Evolutionary conservation across 768 basidiomycete genomes (phyloP).

Genomic region (Gyrodon lividus): DNA sequence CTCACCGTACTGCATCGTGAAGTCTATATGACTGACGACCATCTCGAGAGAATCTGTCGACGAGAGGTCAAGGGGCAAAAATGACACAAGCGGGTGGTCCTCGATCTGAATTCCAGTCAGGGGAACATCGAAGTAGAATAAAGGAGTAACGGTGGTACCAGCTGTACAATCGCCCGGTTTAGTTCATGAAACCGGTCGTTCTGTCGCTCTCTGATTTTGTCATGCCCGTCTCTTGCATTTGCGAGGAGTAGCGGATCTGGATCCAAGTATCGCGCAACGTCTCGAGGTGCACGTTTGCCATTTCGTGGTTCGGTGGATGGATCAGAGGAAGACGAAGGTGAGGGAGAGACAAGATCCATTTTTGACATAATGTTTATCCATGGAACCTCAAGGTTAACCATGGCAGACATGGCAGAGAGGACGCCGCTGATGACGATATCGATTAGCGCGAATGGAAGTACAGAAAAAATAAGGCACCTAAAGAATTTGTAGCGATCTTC

Average conservation of each 20-base stretch:
- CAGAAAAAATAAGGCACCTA: conserved; percentile 46
- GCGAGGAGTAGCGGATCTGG: conserved; percentile 89
- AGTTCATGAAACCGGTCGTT: conserved; percentile 90
- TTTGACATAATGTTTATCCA: conserved; percentile 99
- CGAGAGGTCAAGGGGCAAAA: conserved; percentile 91
- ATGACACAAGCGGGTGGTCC: conserved; percentile 96
- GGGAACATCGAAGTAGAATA: neutral
- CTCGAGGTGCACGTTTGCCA: conserved; percentile 67
- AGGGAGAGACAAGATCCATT: conserved; percentile 87
- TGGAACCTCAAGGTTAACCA: conserved; percentile 96
- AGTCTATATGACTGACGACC: conserved; percentile 94
- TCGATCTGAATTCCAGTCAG: conserved; percentile 66
- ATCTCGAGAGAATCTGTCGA: conserved; percentile 86
- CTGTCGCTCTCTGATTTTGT: conserved; percentile 44
- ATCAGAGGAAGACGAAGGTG: conserved; percentile 23
- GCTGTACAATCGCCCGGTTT: conserved; percentile 91
- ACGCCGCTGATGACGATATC: conserved; percentile 63
- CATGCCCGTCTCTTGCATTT: conserved; percentile 47
- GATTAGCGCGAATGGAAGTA: conserved; percentile 1
- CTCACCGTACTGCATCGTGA: conserved; percentile 98
- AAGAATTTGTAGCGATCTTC: conserved; percentile 99
- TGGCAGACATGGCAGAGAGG: conserved; percentile 96
- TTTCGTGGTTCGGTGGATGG: conserved; percentile 58
- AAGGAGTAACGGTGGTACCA: conserved; percentile 56
- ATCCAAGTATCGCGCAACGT: conserved; percentile 94